Evolutionary conservation across 2,329 filamentous ascomycete genomes (phyloP), one percentile per base, ranked within the genome.

Genomic region (Zopfia rhizophila): DNA sequence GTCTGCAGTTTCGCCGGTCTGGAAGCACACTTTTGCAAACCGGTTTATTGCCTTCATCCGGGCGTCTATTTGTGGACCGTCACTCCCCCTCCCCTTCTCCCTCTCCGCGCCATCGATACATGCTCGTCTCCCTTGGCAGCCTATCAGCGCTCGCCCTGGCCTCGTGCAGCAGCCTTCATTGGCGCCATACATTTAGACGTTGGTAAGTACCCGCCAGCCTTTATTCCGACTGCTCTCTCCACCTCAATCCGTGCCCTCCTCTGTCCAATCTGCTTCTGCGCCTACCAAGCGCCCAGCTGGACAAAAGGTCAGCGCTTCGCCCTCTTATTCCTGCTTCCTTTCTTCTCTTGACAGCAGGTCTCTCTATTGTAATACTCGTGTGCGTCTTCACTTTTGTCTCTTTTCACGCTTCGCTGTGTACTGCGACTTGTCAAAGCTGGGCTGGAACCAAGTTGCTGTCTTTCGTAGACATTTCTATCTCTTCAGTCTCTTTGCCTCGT

Each of bases 251-350:
- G 23, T 45, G 40, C 40, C 19, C 40, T 18, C 28, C 18, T 18
- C 29, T n/a, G 19, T 25, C 38, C 62, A 68, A 65, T 68, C 60
- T 52, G 45, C 45, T 53, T 22, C 11, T 25, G 17, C 55, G 53
- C 46, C 49, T 63, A n/a, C 65, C 48, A 73, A 71, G 69, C 70
- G 70, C 72, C 64, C 52, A 45, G 55, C 54, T 58, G 64, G 51
- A 67, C 69, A 72, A 71, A 73, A 74, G 64, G 61, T 62, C 61
- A 64, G 66, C 66, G 62, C 64, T 65, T 69, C 67, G 65, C 64
- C 59, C 61, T 51, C 60, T 41, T 45, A 19, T 35, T 56, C 53
- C 59, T 60, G 56, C 58, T 60, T 51, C 53, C 45, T 49, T 53
- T 61, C 56, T 56, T 65, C 53, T 66, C 59, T 65, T 65, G 66